phyloP scores from a whole-genome alignment of 305 asterid genomes.

The Fraxinus paxiana region DNA sequence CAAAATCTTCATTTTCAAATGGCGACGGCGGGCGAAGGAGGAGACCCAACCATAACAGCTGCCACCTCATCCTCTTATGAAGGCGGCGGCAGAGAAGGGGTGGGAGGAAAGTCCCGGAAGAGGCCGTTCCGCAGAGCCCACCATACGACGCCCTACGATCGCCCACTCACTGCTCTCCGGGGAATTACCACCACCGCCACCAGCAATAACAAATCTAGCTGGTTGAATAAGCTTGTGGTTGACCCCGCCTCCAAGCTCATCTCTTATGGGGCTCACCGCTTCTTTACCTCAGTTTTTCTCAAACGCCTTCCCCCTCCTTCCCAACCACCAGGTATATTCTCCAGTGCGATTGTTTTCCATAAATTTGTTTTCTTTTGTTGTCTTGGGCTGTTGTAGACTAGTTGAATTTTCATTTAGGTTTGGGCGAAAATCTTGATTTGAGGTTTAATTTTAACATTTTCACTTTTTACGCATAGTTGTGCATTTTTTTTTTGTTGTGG shows the following conservation, averaged over 20 bases:
- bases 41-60: conserved; percentile 34
- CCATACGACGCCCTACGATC: conserved; percentile 70
- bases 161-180: conserved; percentile 52
- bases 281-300: conserved; percentile 47
- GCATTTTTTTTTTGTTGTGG: not conserved
- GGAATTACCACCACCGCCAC: conserved; percentile 21
- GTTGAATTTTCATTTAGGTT: not conserved
- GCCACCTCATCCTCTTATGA: conserved; percentile 30
- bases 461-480: not conserved
- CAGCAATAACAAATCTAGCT: conserved; percentile 37
- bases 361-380: not conserved
- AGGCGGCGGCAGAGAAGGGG: conserved; percentile 44
- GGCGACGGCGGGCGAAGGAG: conserved; percentile 60
- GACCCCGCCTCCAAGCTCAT: conserved; percentile 73
- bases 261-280: conserved; percentile 53
- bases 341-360: not conserved
- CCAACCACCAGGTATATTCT: conserved; percentile 39
- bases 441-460: not conserved
- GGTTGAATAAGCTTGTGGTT: conserved; percentile 65
- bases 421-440: not conserved
- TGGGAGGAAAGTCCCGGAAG: conserved; percentile 70
- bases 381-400: not conserved
- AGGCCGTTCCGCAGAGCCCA: conserved; percentile 40
- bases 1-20: conserved; percentile 32
- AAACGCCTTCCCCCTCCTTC: conserved; percentile 54